Base-by-base conservation (phyloP, 192 early-diverging fungal genomes). In the Borealophlyctis nickersoniae region DNA sequence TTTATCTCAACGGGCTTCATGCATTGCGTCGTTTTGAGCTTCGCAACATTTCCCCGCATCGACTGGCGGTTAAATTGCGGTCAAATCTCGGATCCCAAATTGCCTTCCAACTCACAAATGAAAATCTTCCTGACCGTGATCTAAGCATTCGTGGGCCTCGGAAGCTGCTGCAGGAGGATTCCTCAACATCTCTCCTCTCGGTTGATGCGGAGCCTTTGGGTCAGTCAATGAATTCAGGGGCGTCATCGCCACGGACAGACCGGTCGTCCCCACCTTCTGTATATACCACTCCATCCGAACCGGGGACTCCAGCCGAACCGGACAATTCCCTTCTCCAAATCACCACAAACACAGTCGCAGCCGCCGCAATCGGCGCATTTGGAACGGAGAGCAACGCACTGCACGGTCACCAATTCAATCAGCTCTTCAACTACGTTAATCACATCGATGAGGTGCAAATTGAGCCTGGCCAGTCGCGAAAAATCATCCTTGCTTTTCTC, bases 361-460 rank as follows among this genome's bases (percentile, higher is more conserved):
- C 82, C 24, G 83, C 85, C 4, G 74, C 80, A 26, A 71, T 74
- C 3, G 77, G 81, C 26, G 74, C 73, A 2, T 69, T 63, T 58
- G 59, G 67, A 16, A 73, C 76, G 4, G 67, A 62, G 28, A 58
- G 62, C 51, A 53, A 19, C 24, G 29, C 49, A 2, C 36, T 56
- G 27, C 62, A 71, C 39, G 67, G 71, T 14, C 78, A 84, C 50
- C 80, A 88, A 60, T 98, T 91, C 66, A 94, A 95, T 65, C 91
- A 97, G 66, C 81, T 96, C 0, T 96, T 97, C 73, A 98, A 98
- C 72, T 89, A 87, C 71, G 88, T 97, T 35, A 89, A 91, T 51
- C 87, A 91, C 58, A 83, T 91, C 28, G 82, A 85, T 58, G 75
- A 87, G 62, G 57, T 96, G 0, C 66, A 74, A 19, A 72, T 98